Evolutionary conservation across 495 filamentous ascomycete genomes (phyloP).

Genomic region (Parachaetomium inaequale): DNA sequence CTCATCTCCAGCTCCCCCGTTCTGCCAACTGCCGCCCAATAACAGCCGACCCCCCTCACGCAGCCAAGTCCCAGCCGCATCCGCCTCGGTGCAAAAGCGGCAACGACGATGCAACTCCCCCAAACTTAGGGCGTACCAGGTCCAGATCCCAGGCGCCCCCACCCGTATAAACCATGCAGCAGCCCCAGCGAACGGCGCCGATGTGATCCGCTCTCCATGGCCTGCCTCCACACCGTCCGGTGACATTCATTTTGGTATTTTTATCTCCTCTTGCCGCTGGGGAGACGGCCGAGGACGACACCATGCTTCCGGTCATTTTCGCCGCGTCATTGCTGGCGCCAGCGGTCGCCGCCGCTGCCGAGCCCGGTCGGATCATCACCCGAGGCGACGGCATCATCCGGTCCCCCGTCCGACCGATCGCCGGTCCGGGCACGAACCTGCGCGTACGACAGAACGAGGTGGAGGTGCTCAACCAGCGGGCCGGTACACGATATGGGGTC

Average conservation of each 20-base stretch:
- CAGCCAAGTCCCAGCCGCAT: not conserved
- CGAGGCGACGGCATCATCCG: constrained; percentile 24
- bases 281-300: not conserved
- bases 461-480: constrained; percentile 11
- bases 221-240: not conserved
- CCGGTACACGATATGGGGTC: constrained; percentile 20
- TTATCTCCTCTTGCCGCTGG: not conserved
- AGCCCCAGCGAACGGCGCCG: not conserved
- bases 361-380: not conserved
- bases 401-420: constrained; percentile 14
- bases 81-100: not conserved
- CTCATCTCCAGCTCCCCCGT: not conserved
- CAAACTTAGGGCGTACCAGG: not conserved
- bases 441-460: constrained; percentile 18
- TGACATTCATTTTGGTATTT: not conserved
- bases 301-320: constrained; percentile 17
- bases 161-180: constrained; percentile 10
- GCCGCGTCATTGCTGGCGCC: constrained; percentile 9
- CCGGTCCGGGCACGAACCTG: not conserved
- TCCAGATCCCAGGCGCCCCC: not conserved
- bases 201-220: not conserved
- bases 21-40: constrained; percentile 10
- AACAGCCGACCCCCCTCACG: not conserved
- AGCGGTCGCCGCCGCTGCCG: not conserved
- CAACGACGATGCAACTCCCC: constrained; percentile 1